Base-by-base conservation (phyloP, 805 yeast genomes). In the Candida tibetensis region DNA sequence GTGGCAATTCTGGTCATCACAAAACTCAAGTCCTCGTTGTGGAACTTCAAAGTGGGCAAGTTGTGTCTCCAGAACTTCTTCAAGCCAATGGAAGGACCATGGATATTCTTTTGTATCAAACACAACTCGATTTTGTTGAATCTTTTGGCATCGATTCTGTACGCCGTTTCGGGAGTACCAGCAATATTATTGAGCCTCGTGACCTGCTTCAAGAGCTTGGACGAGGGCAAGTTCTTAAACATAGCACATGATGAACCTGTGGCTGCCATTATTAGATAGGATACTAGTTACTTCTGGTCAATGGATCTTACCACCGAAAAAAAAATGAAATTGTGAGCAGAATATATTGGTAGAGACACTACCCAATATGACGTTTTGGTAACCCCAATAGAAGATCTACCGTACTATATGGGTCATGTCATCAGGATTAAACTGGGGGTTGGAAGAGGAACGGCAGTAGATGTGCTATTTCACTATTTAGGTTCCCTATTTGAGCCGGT, bases 11-110 rank as follows among this genome's bases (percentile, higher is more conserved):
- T 69, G 10, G 73, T 64, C 25, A 87, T 82, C 17, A 72, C 69
- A 39, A 87, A 78, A 17, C 77, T 73, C 18, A 85, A 53, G 30
- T 67, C 64, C n/a, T 91, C 90, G 59, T 89, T 89, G 65, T 87
- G 90, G 60, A 85, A 89, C 57, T 79, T 81, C 45, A 89, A 70
- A 5, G 89, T 79, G 17, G 93, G 95, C 40, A 89, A 66, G 61
- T 79, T 75, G 36, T 70, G 64, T 49, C 76, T 77, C 93, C 95
- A 85, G 62, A 89, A 86, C 47, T 76, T 74, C 51, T 81, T 77
- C 39, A 85, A 76, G 2, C 90, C 90, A 64, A 74, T 69, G 49
- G 82, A 80, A 1, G 85, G 83, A 28, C 55, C 57, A 37, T 53
- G 55, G 27, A 46, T 44, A 44, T 57, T 64, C 47, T 78, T 79